These are phyloP conservation scores for Cutaneotrichosporon sp. DNA, from an alignment of 1,284 basidiomycete genomes.

Conservation along the genomic window DNA sequence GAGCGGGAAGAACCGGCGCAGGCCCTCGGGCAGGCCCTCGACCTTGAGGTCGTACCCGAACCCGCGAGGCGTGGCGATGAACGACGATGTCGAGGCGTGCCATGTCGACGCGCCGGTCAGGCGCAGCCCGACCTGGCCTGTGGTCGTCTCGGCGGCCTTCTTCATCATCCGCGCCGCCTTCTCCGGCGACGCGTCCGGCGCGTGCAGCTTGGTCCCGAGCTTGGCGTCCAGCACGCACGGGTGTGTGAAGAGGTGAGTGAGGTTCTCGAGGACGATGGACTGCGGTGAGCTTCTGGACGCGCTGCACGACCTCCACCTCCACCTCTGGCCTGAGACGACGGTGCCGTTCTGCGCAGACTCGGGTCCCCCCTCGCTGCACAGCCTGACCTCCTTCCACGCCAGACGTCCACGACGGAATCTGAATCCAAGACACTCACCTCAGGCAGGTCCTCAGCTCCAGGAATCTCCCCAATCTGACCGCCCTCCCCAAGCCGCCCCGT, in stretches of 20 bases:
- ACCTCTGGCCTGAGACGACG: no score
- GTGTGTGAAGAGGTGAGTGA: conserved; percentile 64
- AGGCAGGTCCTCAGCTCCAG: conserved; percentile 17
- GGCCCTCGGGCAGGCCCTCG: conserved; percentile 65
- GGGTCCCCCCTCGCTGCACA: no score
- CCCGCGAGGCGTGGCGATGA: conserved; percentile 63
- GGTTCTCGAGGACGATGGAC: conserved; percentile 79
- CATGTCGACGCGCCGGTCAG: conserved; percentile 87
- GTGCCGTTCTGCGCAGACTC: no score
- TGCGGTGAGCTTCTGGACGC: conserved; percentile 51
- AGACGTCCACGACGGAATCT: no score
- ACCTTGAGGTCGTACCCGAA: conserved; percentile 74
- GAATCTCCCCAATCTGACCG: conserved; percentile 16
- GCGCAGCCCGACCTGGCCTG: conserved; percentile 66
- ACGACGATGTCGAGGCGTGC: conserved; percentile 56
- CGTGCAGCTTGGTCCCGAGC: conserved; percentile 76
- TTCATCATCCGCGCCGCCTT: conserved; percentile 75
- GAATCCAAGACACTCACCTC: conserved; percentile 26
- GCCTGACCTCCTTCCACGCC: no score
- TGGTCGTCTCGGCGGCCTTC: conserved; percentile 67
- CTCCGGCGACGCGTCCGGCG: conserved; percentile 58
- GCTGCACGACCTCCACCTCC: no score
- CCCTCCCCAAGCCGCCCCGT: conserved; percentile 56
- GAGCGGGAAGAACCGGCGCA: conserved; percentile 71
- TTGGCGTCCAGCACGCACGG: conserved; percentile 90